Base-by-base conservation (phyloP, 768 basidiomycete species). In the Zangia roseola region DNA sequence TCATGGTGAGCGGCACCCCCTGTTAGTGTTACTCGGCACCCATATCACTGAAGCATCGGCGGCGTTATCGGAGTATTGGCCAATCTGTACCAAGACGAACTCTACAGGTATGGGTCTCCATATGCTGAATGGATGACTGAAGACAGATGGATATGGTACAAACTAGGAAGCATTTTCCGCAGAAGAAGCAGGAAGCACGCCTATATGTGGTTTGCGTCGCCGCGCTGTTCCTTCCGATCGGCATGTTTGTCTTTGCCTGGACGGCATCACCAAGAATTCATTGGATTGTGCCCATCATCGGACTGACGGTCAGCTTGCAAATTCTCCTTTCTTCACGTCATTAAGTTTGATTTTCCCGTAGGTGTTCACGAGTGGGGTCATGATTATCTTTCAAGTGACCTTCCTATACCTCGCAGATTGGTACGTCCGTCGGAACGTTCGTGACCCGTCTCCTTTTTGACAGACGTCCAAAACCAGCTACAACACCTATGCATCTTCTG, bases 191-290 rank as follows among this genome's bases (percentile, higher is more conserved):
- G 9, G 85, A 86, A 66, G 84, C 85, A 0, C 75, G 85, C 7
- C 59, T 87, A 17, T 82, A 80, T 47, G 58, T 70, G 16, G 74
- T 80, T 23, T 82, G 83, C 59, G 59, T 71, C 20, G 82, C 79
- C 1, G 81, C 73, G 0, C 38, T 85, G 20, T 60, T 79, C 6
- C 69, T 83, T 47, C 83, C 84, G 0, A 52, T 71, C 1, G 76
- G 76, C 24, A 81, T 86, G 75, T 80, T 87, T 62, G 79, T 88
- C 14, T 88, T 82, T 56, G 86, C 83, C 0, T 88, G 84, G 81
- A 81, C 82, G 19, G 77, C 81, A 14, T 80, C 74, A 47, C 57
- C 76, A 0, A 57, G 52, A 3, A 71, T 87, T 13, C 79, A 75
- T 43, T 89, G 87, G 86, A 78, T 84, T 13, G 80, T n/a, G 3